phyloP scores from a whole-genome alignment of 352 stramenopile genomes.

The Ophiocytium majus region DNA sequence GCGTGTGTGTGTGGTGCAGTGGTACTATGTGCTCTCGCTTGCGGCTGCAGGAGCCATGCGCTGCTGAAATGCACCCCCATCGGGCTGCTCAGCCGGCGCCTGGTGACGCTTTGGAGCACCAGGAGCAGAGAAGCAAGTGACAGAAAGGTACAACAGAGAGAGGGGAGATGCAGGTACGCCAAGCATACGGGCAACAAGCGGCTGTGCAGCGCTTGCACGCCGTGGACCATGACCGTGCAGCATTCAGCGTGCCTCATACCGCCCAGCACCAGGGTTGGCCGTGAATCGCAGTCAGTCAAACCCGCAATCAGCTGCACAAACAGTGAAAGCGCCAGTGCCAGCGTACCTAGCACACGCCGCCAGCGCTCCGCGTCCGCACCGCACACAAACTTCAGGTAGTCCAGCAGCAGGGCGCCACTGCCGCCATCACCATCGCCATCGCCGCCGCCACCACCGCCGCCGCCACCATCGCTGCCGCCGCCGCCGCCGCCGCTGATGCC shows the following conservation, averaged over 20 bases:
- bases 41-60: background rate
- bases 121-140: too few species aligned
- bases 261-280: too few species aligned
- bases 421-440: background rate
- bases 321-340: background rate
- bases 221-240: background rate
- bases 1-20: background rate
- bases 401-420: background rate
- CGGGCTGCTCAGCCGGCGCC: too few species aligned
- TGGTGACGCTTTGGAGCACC: too few species aligned
- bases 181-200: background rate
- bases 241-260: background rate
- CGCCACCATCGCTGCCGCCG: background rate
- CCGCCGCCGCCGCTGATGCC: background rate
- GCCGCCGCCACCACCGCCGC: too few species aligned
- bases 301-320: background rate
- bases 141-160: too few species aligned
- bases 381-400: background rate
- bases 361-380: background rate
- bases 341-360: background rate
- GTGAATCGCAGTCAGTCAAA: too few species aligned
- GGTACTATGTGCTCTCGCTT: background rate
- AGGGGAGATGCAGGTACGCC: too few species aligned
- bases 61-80: too few species aligned
- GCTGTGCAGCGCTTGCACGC: background rate